A percentile compares a stretch with the other conserved stretches of the same genome.
These are phyloP conservation scores for Myrica gale DNA, from an alignment of 306 rosid species.

Conservation along the genomic window DNA sequence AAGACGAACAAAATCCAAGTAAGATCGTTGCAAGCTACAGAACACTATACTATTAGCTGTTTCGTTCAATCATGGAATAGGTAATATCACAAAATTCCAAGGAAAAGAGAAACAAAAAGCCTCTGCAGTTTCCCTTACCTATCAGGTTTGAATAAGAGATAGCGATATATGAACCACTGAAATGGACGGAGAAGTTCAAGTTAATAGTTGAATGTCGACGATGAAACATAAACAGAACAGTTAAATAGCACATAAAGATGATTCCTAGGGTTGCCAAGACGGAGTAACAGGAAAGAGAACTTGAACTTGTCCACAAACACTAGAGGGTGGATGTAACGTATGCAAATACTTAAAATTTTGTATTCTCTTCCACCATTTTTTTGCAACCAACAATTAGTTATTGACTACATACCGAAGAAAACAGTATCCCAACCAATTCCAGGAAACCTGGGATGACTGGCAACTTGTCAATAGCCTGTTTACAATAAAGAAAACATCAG, in stretches of 20 bases:
- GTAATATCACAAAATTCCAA: background rate
- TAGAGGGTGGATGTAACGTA: no score
- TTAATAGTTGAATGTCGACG: conserved; percentile 15
- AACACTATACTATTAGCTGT: background rate
- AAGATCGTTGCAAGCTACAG: background rate
- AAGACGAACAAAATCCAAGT: conserved; percentile 23
- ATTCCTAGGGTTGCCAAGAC: no score
- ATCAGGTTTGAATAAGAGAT: conserved; percentile 87
- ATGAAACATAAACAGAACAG: background rate
- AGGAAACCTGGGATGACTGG: conserved; percentile 61
- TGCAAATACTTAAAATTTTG: no score
- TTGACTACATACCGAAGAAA: conserved; percentile 58
- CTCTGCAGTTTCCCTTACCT: conserved; percentile 47
- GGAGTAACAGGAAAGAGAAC: background rate
- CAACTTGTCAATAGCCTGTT: conserved; percentile 75
- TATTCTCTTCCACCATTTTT: no score
- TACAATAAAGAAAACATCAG: conserved; percentile 26
- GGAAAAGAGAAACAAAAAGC: background rate
- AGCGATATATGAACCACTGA: conserved; percentile 97
- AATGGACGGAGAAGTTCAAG: conserved; percentile 35
- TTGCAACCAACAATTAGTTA: background rate
- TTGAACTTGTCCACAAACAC: no score
- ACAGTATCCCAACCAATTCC: conserved; percentile 74
- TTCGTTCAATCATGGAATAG: background rate
- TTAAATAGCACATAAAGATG: background rate